Conservation (phyloP, 75 land plant species). For the Ceratopteris richardii region DNA sequence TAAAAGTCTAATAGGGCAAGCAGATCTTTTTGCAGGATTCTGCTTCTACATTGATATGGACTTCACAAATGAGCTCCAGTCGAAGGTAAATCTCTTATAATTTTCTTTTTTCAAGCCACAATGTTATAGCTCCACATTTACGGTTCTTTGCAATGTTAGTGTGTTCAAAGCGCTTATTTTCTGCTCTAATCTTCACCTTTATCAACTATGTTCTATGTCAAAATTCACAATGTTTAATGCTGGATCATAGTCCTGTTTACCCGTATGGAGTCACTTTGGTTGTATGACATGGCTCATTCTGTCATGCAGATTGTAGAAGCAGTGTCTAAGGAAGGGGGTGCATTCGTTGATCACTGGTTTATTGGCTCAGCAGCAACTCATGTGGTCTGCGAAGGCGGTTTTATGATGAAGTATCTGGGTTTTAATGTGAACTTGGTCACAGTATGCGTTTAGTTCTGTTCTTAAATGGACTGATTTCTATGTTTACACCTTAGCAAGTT, state of each 20-base stretch:
- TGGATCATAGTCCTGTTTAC: too few species aligned
- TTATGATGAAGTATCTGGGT: constrained; percentile 60
- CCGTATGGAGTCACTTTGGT: too few species aligned
- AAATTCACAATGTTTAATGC: too few species aligned
- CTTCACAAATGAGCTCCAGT: constrained; percentile 50
- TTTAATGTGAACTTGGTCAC: constrained; percentile 61
- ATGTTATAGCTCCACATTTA: too few species aligned
- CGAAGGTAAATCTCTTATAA: constrained; percentile 42
- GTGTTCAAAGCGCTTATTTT: too few species aligned
- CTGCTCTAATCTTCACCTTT: too few species aligned
- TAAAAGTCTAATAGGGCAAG: constrained; percentile 8
- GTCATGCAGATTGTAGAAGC: constrained; percentile 59
- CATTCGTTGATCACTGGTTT: constrained; percentile 59
- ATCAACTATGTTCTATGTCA: too few species aligned
- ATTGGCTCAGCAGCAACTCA: constrained; percentile 58
- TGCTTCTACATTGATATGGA: constrained; percentile 62
- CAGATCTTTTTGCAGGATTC: constrained; percentile 27
- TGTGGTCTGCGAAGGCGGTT: constrained; percentile 76
- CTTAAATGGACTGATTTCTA: too few species aligned
- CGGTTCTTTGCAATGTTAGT: too few species aligned
- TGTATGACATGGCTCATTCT: not conserved
- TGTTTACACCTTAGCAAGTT: too few species aligned
- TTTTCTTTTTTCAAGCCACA: too few species aligned
- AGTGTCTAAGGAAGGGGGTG: constrained; percentile 56
- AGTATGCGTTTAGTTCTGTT: constrained; percentile 27